Base-by-base conservation (phyloP, 225 moss, liverwort and hornwort genomes). In the Pleurozium schreberi region DNA sequence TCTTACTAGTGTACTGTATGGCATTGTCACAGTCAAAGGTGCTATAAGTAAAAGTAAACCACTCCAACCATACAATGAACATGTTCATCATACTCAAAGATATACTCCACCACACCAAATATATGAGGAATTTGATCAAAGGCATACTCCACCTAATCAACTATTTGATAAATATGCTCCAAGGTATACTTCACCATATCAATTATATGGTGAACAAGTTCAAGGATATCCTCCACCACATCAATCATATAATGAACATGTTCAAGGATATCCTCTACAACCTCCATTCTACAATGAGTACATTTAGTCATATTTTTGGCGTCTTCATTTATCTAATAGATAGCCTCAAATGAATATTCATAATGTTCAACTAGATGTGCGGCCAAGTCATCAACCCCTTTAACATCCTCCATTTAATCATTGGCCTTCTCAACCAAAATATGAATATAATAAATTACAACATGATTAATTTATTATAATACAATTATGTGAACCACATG, bases 71-170 rank as follows among this genome's bases (percentile, higher is more conserved):
- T 18, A 12, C 2, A 66, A 30, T 71, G 43, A 73, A 45, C 4
- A 42, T 66, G 10, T 66, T 6, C 8, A 33, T 25, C 12, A 68
- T 68, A 8, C 11, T 76, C 33, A 42, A 69, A 20, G 40, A 1
- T 20, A 70, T 58, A 31, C 11, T 31, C 30, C 6, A 58, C 14
- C 40, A 4, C 40, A 30, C 53, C 84, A 84, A 52, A 0, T 3
- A 14, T 18, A 21, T 7, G 1, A 38, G 10, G 77, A 53, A 34
- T 0, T 8, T 6, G 4, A 0, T 77, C 55, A 30, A 68, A 22
- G 6, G 10, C 11, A 64, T 64, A 16, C 2, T 43, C 42, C 8
- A 59, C 59, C 4, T 3, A 18, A 5, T 43, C 60, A 60, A 42
- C 6, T 13, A 80, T 42, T 13, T 6, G 9, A 23, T 53, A 17